A percentile compares a stretch with the other conserved stretches of the same genome.
Conservation (phyloP, 371 early-diverging fungal species). For the Chytridium lagenaria region DNA sequence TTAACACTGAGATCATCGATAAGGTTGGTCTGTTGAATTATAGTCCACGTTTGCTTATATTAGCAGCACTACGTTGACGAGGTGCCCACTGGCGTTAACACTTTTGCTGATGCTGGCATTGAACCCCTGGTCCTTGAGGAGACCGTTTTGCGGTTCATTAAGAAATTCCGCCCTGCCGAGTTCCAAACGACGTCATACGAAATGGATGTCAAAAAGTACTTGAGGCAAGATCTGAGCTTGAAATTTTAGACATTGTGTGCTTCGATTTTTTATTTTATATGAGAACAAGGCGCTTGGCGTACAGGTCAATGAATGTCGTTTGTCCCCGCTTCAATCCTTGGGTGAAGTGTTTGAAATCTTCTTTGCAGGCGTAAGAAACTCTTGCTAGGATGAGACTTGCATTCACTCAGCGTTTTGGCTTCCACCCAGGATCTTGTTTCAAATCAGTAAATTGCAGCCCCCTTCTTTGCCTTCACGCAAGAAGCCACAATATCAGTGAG, state of each 20-base stretch:
- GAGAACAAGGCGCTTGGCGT: not conserved
- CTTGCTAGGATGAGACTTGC: not conserved
- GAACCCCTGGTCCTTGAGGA: constrained; percentile 79
- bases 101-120: constrained; percentile 86
- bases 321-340: not conserved
- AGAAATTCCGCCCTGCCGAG: constrained; percentile 43
- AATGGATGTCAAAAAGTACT: constrained; percentile 34
- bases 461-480: too few relatives aligned
- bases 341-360: not conserved
- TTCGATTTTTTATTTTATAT: not conserved
- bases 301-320: not conserved
- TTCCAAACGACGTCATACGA: constrained; percentile 46
- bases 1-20: constrained; percentile 76
- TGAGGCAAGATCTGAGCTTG: not conserved
- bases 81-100: constrained; percentile 62
- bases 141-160: constrained; percentile 76
- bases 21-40: constrained; percentile 43
- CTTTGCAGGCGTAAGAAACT: not conserved
- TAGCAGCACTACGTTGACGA: constrained; percentile 77
- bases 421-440: not conserved
- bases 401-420: not conserved
- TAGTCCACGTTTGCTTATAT: too few relatives aligned
- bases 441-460: too few relatives aligned
- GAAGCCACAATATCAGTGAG: too few relatives aligned
- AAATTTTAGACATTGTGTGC: too few relatives aligned